Base-by-base conservation (phyloP, 2,329 filamentous ascomycete genomes). In the Microcyclospora pomicola region DNA sequence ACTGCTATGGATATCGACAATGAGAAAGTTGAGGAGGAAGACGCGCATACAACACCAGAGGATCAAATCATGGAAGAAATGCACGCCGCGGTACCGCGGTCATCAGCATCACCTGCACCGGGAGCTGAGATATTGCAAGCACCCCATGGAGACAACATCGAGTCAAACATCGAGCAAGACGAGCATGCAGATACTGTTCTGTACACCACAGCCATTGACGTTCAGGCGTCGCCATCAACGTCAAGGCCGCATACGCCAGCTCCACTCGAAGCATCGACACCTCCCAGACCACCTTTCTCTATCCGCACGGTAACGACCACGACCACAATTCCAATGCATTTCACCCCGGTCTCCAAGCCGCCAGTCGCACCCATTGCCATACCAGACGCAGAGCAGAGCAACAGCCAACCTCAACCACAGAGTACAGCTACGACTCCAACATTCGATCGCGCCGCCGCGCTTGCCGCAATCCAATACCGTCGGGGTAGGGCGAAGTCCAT, bases 391-490 rank as follows among this genome's bases (percentile, higher is more conserved):
- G 28, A 34, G 12, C 31, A 40, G 16, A 48, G 43, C 15, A 44
- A 45, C 14, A 33, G 36, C 16, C 31, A 32, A 5, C 40, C 33
- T 15, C 27, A 19, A 31, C 9, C 14, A n/a, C 12, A 31, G 30
- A 31, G 30, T 9, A 39, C 19, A 32, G 41, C 41, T 15, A 42
- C 44, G 27, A 49, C 45, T 15, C 46, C 47, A 5, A 44, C 44
- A 7, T 56, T 69, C 39, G 66, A 69, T 38, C 70, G 82, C 38
- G 82, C 85, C 56, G 70, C 85, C 58, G 82, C 82, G 3, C 68
- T 88, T 12, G 79, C 79, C 39, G 75, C 79, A 55, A 87, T 88
- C 47, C 71, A 77, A 37, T 77, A 83, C 60, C 69, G 82, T 19
- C 65, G 82, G 37, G 80, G 80, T 6, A 66, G 82, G 33, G 80